Percentiles rank a stretch among this genome's conserved stretches.
phyloP scores from a whole-genome alignment of 768 basidiomycete genomes.

The Lactarius tabidus region DNA sequence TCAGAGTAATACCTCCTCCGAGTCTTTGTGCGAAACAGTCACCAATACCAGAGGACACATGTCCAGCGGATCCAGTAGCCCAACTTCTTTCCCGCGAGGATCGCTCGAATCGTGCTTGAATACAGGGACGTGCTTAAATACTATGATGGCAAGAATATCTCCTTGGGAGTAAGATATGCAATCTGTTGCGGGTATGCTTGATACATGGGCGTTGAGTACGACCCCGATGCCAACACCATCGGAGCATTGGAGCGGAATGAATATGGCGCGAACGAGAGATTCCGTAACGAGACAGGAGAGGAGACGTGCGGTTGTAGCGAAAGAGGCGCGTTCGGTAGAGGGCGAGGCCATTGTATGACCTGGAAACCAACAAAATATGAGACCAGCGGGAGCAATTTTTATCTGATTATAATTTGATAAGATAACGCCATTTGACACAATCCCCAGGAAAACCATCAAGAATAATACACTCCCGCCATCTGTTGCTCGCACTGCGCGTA shows the following conservation, averaged over 20 bases:
- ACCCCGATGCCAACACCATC: slow-evolving; percentile 40
- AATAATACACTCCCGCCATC: neutral
- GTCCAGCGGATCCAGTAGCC: slow-evolving; percentile 52
- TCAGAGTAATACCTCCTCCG: neutral
- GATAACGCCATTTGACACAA: neutral
- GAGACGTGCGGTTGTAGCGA: slow-evolving; percentile 47
- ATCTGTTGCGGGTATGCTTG: neutral
- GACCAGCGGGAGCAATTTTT: neutral
- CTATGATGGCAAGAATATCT: slow-evolving; percentile 46
- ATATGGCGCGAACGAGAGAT: slow-evolving; percentile 47
- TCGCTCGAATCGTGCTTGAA: slow-evolving; percentile 38
- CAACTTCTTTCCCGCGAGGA: slow-evolving; percentile 38
- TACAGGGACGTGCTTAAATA: slow-evolving; percentile 45
- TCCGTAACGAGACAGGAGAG: slow-evolving; percentile 58
- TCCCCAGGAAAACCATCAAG: neutral
- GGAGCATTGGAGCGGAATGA: slow-evolving; percentile 37
- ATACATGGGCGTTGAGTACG: slow-evolving; percentile 36
- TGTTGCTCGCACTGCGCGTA: slow-evolving; percentile 10
- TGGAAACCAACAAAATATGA: neutral
- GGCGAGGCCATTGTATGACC: neutral
- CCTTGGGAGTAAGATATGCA: slow-evolving; percentile 29
- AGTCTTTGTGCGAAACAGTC: slow-evolving; percentile 29
- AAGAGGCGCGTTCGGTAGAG: slow-evolving; percentile 35
- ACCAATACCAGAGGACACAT: slow-evolving; percentile 46
- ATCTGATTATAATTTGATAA: neutral